Base-by-base conservation (phyloP, 768 basidiomycete genomes). In the Mycena vitilis region DNA sequence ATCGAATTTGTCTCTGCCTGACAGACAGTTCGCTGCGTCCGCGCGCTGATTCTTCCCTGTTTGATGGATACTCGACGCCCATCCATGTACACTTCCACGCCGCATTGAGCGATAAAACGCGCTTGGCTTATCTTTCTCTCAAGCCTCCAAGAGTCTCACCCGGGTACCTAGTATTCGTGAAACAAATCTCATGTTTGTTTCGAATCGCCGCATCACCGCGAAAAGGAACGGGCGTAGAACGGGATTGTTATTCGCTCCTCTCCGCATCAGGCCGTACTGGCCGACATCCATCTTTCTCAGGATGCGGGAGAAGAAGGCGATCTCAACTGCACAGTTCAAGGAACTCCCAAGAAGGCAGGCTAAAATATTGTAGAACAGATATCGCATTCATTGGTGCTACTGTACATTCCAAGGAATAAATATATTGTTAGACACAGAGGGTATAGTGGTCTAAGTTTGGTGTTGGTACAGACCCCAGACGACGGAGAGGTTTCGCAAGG, bases 361-460 rank as follows among this genome's bases (percentile, higher is more conserved):
- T 5, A 49, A 49, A 23, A 18, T n/a, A 23, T n/a, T n/a, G 30
- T 3, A 30, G 30, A 30, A 30, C 30, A n/a, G 10, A 22, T 25
- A 23, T 22, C 36, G 23, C 45, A 69, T 64, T 69, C 38, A 36
- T 48, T 44, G 30, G 58, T 47, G 44, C 58, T 54, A 66, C 36
- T 38, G 63, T 71, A 71, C 65, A 66, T 55, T 55, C 30, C 51
- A 11, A 34, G 25, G 22, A 56, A 68, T 68, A 71, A 68, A 71
- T 68, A 68, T 68, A 71, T 71, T 64, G 66, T 60, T 64, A 68
- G 66, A 71, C 70, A 71, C 70, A 67, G 56, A 63, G 69, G 70
- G 65, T 71, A 68, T 68, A 55, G 60, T 57, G 66, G 68, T 71
- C 70, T 71, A 71, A 65, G 37, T 38, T 60, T 52, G 30, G 30